These are phyloP conservation scores for Lepiota venenata DNA, from an alignment of 768 basidiomycete genomes.

Conservation along the genomic window DNA sequence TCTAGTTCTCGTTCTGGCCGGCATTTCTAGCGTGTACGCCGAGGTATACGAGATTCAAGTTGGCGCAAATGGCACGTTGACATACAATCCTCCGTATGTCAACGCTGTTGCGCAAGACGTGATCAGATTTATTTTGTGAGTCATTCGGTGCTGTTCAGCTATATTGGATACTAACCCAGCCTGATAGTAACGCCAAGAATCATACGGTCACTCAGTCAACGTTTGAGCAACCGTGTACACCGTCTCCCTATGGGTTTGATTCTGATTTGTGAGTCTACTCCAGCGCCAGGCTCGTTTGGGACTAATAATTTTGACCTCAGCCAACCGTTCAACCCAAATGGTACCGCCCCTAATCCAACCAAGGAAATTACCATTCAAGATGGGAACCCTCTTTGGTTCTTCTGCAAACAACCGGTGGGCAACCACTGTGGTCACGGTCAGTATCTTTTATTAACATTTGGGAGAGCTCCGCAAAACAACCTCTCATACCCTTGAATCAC, in stretches of 20 bases:
- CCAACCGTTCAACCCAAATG: conserved; percentile 32
- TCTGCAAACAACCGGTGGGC: conserved; percentile 43
- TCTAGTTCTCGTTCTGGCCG: conserved; percentile 19
- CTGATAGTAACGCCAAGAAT: conserved; percentile 40
- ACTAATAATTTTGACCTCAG: background rate
- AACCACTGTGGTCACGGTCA: conserved; percentile 47
- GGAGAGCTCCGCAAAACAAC: background rate
- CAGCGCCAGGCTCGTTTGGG: background rate
- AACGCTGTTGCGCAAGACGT: conserved; percentile 42
- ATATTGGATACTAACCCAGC: background rate
- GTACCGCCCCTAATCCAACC: conserved; percentile 32
- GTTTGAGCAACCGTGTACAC: conserved; percentile 34
- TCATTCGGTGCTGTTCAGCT: conserved; percentile 19
- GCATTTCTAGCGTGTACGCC: conserved; percentile 25
- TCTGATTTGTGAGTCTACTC: conserved; percentile 34
- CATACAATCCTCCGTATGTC: conserved; percentile 31
- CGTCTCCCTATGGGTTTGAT: conserved; percentile 25
- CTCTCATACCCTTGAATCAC: background rate
- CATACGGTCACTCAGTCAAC: conserved; percentile 47
- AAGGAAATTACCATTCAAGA: conserved; percentile 37
- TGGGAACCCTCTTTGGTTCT: conserved; percentile 52
- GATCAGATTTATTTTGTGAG: conserved; percentile 47
- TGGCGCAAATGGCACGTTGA: conserved; percentile 28
- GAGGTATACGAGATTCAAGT: conserved; percentile 31
- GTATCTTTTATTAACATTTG: background rate